Evolutionary conservation across 2,329 filamentous ascomycete species (phyloP), one percentile per base, ranked within the genome.

Genomic region (Didymella pomorum): DNA sequence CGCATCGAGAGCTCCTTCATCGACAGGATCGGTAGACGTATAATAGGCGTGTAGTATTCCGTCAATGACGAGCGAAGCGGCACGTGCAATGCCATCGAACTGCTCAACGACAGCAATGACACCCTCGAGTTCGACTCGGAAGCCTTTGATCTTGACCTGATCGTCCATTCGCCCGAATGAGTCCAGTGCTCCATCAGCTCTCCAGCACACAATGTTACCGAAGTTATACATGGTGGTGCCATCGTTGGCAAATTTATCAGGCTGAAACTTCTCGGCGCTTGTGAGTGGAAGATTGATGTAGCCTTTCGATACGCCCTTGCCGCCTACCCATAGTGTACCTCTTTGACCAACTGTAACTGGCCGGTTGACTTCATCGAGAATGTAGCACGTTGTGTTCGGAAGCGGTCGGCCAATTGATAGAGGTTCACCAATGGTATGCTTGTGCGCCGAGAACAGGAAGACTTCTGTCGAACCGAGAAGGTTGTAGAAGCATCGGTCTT

Each of bases 61-160:
- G 46, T 82, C 76, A 37, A 85, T 76, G 31, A 83, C 69, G 35
- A 85, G 70, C 6, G 80, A 79, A 26, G 80, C 80, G 2, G 81
- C 83, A 63, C 80, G 80, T 51, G 71, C 78, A 28, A 86, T 79
- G 2, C 77, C 79, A 0, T 80, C 76, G 21, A 79, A 79, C 41
- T 62, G 79, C 80, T 68, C 73, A 23, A 74, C 59, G 5, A 70
- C 64, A 16, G 69, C 56, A 3, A 84, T 79, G 31, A 87, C 81
- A 39, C 85, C 83, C 53, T 86, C 85, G 9, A 87, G 80, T 70
- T 87, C 85, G 42, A 88, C 83, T 21, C 86, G 83, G 70, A 87
- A 87, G 11, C 85, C 85, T 79, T 74, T 85, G 67, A 87, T 81
- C 73, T 87, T 87, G 57, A 87, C 82, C 66, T 87, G 86, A 60